Evolutionary conservation across 1,139 yeast genomes (phyloP).

Genomic region (Saccharomycopsis hybrid): DNA sequence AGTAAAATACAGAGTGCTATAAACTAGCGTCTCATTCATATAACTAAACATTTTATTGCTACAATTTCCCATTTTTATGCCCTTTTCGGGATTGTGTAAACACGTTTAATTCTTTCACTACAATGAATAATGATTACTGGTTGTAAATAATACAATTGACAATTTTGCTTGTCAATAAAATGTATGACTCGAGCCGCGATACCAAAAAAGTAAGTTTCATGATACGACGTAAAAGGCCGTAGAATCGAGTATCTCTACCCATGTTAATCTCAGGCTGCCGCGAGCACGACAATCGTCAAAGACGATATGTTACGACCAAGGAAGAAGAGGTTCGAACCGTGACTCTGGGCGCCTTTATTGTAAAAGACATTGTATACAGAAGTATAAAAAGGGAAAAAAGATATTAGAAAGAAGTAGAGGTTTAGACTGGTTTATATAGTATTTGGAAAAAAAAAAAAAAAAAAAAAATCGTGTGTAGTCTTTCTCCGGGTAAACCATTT

Average conservation of each 20-base stretch:
- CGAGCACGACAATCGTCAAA: constrained; percentile 68
- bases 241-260: constrained; percentile 19
- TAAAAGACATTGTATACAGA: constrained; percentile 64
- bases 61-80: too few species aligned
- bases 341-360: constrained; percentile 89
- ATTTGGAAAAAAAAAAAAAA: too few species aligned
- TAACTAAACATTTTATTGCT: too few species aligned
- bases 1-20: not conserved
- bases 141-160: too few species aligned
- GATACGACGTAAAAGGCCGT: constrained; percentile 47
- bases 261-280: constrained; percentile 72
- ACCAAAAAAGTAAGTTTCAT: constrained; percentile 36
- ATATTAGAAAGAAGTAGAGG: not conserved
- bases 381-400: constrained; percentile 26
- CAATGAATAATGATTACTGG: too few species aligned
- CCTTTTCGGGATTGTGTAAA: too few species aligned
- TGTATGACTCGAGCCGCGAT: constrained; percentile 74
- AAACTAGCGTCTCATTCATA: too few species aligned
- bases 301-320: constrained; percentile 30
- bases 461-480: too few species aligned
- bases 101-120: too few species aligned
- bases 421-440: too few species aligned
- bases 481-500: too few species aligned
- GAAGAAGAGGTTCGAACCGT: constrained; percentile 44
- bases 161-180: constrained; percentile 20